Base-by-base conservation (phyloP, 768 basidiomycete genomes). In the Serendipita indica region DNA sequence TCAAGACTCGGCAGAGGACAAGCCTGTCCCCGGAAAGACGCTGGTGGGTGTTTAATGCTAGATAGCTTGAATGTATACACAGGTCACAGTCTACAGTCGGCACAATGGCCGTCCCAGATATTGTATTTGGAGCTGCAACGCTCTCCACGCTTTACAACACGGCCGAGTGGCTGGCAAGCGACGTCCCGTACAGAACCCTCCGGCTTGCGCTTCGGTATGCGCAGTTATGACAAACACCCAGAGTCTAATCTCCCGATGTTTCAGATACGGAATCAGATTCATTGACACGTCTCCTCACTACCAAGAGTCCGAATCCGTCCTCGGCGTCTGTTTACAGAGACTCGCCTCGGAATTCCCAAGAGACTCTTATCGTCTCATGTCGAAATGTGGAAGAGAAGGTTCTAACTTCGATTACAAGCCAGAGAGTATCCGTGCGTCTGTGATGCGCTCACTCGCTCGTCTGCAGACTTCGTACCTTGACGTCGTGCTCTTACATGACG, bases 281-380 rank as follows among this genome's bases (percentile, higher is more conserved):
- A 86, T 93, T 65, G 89, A 93, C 68, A 92, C 89, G 2, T 78
- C 87, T 12, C 78, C 81, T 3, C 87, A 80, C 67, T 92, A 92
- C 65, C 86, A 84, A 10, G 77, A 79, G 3, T 89, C 89, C 0
- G 89, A 92, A 70, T 76, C 81, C 62, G 73, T 91, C 0, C 71
- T 89, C 41, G 86, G 90, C 34, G 78, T 77, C 57, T 79, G 79
- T 16, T 71, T 89, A 33, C 52, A 62, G 33, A 71, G 77, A 0
- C 70, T 93, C 25, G 72, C 74, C 56, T 68, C 68, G 46, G 84
- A 87, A 64, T 91, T 86, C 65, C 88, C 89, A 22, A 81, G 90
- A 3, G 75, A 77, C 1, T 81, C 85, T 3, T 91, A 91, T 67
- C 77, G 81, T 62, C 69, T 92, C 68, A 83, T 89, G 72, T 89